A percentile compares a stretch with the other conserved stretches of the same genome.
Evolutionary conservation across 495 filamentous ascomycete species (phyloP).

Genomic region (Bryoglossum gracile): DNA sequence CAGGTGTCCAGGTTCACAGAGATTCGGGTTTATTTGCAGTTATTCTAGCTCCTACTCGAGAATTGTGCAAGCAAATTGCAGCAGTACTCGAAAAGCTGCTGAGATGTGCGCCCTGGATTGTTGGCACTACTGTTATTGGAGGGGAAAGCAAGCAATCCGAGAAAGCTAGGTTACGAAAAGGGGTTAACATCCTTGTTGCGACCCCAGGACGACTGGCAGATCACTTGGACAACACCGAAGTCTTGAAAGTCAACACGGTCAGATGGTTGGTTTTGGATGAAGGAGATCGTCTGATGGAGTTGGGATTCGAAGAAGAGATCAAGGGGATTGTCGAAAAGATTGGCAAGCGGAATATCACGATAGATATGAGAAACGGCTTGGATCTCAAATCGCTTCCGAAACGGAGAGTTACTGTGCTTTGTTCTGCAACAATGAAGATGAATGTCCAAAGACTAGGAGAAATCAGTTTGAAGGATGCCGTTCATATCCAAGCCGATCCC

Average conservation of each 20-base stretch:
- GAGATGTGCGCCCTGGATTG: constrained; percentile 79
- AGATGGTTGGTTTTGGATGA: constrained; percentile 93
- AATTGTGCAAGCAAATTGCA: constrained; percentile 88
- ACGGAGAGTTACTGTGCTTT: constrained; percentile 79
- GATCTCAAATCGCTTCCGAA: constrained; percentile 55
- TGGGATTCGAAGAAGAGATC: constrained; percentile 88
- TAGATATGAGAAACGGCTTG: constrained; percentile 34
- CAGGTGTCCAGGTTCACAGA: constrained; percentile 52
- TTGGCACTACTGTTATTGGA: constrained; percentile 85
- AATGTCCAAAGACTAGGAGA: constrained; percentile 86
- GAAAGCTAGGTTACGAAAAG: constrained; percentile 86
- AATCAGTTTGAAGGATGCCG: constrained; percentile 88
- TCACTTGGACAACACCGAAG: constrained; percentile 86
- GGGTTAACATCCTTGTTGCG: constrained; percentile 89
- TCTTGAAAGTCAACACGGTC: constrained; percentile 78
- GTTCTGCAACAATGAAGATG: constrained; percentile 96
- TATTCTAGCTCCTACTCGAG: constrained; percentile 83
- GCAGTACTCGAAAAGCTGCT: constrained; percentile 74
- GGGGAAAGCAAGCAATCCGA: constrained; percentile 97
- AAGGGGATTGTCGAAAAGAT: constrained; percentile 75
- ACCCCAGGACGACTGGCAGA: constrained; percentile 87
- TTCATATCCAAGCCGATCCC: constrained; percentile 71
- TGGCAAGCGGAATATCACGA: constrained; percentile 38
- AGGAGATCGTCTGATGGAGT: constrained; percentile 91
- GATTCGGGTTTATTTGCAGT: constrained; percentile 90